Evolutionary conservation across 257 asterid species (phyloP).

Genomic region (Penstemon eatonii): DNA sequence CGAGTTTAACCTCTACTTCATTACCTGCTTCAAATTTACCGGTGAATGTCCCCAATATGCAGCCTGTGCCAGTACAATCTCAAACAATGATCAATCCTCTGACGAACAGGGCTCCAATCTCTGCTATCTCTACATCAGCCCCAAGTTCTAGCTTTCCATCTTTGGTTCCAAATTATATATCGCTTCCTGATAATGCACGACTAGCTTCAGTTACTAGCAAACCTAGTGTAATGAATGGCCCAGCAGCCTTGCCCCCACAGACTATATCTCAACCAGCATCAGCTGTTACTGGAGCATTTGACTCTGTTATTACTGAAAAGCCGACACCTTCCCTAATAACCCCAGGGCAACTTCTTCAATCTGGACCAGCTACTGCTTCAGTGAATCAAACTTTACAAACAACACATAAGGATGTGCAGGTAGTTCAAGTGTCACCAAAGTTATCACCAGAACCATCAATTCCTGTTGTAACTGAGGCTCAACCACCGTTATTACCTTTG

Average conservation of each 20-base stretch:
- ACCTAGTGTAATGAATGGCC: slow-evolving; percentile 39
- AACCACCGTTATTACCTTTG: slow-evolving; percentile 82
- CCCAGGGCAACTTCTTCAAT: slow-evolving; percentile 83
- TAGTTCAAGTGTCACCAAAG: slow-evolving; percentile 66
- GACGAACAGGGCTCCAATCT: slow-evolving; percentile 52
- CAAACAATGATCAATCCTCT: slow-evolving; percentile 42
- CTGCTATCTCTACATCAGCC: slow-evolving; percentile 41
- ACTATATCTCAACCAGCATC: slow-evolving; percentile 43
- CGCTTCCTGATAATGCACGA: slow-evolving; percentile 47
- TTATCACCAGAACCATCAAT: slow-evolving; percentile 48
- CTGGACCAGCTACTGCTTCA: slow-evolving; percentile 53
- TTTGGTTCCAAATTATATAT: slow-evolving; percentile 38
- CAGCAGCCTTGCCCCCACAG: slow-evolving; percentile 45
- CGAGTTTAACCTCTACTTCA: slow-evolving; percentile 44
- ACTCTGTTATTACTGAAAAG: slow-evolving; percentile 47
- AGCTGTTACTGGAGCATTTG: slow-evolving; percentile 45
- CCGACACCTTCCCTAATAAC: slow-evolving; percentile 66
- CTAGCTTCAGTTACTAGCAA: slow-evolving; percentile 44
- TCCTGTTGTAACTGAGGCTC: slow-evolving; percentile 61
- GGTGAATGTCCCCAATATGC: slow-evolving; percentile 50
- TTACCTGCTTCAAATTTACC: slow-evolving; percentile 55
- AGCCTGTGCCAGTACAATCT: slow-evolving; percentile 45
- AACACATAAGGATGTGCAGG: slow-evolving; percentile 85
- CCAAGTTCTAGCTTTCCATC: slow-evolving; percentile 48
- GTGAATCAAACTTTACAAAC: slow-evolving; percentile 52